A percentile compares a stretch with the other conserved stretches of the same genome.
These are phyloP conservation scores for Hippophae rhamnoides DNA, from an alignment of 306 rosid species.

Conservation along the genomic window DNA sequence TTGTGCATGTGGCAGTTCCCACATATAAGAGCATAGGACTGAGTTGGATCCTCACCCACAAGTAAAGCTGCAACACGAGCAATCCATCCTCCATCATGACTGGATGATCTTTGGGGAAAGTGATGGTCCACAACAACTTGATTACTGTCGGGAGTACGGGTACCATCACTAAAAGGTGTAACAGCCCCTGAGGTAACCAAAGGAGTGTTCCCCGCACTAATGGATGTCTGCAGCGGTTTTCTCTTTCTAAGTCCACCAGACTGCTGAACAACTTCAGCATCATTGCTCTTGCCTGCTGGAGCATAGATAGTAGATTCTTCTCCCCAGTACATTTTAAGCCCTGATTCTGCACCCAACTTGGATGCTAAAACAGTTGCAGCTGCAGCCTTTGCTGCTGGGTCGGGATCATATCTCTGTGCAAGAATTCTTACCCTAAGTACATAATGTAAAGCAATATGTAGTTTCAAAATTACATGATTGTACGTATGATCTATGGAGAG, in stretches of 20 bases:
- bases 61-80: constrained; percentile 91
- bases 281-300: constrained; percentile 64
- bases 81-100: constrained; percentile 84
- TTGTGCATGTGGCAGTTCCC: constrained; percentile 98
- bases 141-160: constrained; percentile 31
- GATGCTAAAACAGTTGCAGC: constrained; percentile 96
- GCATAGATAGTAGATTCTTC: constrained; percentile 40
- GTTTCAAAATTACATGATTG: background rate
- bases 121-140: constrained; percentile 57
- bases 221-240: constrained; percentile 39
- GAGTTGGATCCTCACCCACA: constrained; percentile 94
- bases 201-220: constrained; percentile 27
- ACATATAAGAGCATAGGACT: constrained; percentile 92
- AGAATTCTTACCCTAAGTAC: constrained; percentile 11
- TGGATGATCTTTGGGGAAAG: constrained; percentile 47
- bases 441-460: background rate
- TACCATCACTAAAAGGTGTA: constrained; percentile 30
- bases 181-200: constrained; percentile 35
- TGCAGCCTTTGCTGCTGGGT: constrained; percentile 99
- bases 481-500: too few relatives aligned
- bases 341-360: constrained; percentile 91
- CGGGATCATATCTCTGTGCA: constrained; percentile 88
- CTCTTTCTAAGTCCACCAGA: constrained; percentile 79
- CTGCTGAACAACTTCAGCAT: constrained; percentile 49
- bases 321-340: constrained; percentile 56